Base-by-base conservation (phyloP, 2,329 filamentous ascomycete species). In the Pseudogymnoascus sp. region DNA sequence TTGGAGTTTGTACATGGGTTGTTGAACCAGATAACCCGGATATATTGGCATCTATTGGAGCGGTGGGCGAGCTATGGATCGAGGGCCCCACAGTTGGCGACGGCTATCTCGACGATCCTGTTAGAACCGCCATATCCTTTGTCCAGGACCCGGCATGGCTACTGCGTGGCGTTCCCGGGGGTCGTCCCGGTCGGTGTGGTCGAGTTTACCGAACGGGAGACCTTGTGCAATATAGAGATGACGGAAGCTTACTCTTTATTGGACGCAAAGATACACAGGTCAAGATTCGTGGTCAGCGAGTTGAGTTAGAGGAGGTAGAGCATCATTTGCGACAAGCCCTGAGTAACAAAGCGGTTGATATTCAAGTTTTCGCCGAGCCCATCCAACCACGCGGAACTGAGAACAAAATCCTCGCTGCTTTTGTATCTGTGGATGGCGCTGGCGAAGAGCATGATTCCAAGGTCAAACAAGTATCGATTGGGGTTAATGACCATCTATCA, bases 221-320 rank as follows among this genome's bases (percentile, higher is more conserved):
- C 59, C 63, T 72, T 11, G 73, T 72, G 10, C 62, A 84, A 25
- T 76, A 86, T 40, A 72, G 85, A 33, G 75, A 83, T 50, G 81
- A 87, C 67, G 79, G 78, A 11, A 81, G 79, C 11, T 83, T 87
- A 65, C 79, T 83, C 33, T 88, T 87, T 70, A 73, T 86, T 37
- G 85, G 85, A 5, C 80, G 85, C 18, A 81, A 82, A 59, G 85
- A 88, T 68, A 82, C 84, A 23, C 85, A 88, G 72, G 80, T 87
- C 62, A 88, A 88, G 69, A 74, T 88, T 25, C 79, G 84, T 37
- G 85, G 85, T 0, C 85, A 88, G 68, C 75, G 85, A 50, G 76
- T 88, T 4, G 85, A 88, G 67, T 82, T 87, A 65, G 82, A 80
- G 16, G 85, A 88, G 70, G 86, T 88, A 33, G 60, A 62, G 21